These are phyloP conservation scores for Nitzschia inconspicua DNA, from an alignment of 108 stramenopile genomes.

Conservation along the genomic window DNA sequence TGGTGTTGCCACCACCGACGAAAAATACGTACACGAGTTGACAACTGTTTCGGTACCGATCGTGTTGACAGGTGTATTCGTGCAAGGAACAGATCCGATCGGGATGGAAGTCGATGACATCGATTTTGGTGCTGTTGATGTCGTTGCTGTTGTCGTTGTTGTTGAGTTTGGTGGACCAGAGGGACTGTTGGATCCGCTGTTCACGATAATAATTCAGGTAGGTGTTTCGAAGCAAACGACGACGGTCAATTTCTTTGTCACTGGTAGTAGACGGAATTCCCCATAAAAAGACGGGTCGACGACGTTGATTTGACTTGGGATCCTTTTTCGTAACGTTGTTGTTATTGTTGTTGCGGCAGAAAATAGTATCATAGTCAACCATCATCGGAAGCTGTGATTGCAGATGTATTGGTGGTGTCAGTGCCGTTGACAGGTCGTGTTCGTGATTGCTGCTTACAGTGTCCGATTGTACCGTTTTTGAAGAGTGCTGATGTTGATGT, in stretches of 20 bases:
- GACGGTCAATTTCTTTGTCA: slow-evolving; percentile 3
- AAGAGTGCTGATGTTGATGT: too few species aligned
- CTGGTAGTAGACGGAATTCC: slow-evolving; percentile 6
- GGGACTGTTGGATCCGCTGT: neutral
- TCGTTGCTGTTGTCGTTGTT: neutral
- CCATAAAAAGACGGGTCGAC: slow-evolving; percentile 12
- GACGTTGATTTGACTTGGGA: too few species aligned
- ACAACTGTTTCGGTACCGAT: slow-evolving; percentile 6
- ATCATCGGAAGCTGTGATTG: too few species aligned
- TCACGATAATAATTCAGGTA: slow-evolving; percentile 10
- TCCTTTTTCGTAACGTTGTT: too few species aligned
- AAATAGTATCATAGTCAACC: too few species aligned
- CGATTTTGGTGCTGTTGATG: neutral
- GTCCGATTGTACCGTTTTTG: too few species aligned
- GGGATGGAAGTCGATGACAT: neutral
- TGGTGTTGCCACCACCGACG: slow-evolving; percentile 21
- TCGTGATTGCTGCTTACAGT: too few species aligned
- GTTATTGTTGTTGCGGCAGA: too few species aligned
- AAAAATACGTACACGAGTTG: slow-evolving; percentile 36
- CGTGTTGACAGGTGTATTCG: neutral
- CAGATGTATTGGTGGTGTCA: too few species aligned
- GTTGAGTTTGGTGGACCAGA: neutral
- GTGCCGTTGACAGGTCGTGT: too few species aligned
- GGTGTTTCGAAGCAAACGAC: slow-evolving; percentile 11
- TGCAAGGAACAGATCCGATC: slow-evolving; percentile 28